A percentile compares a stretch with the other conserved stretches of the same genome.
These are phyloP conservation scores for Actinomortierella wolfii DNA, from an alignment of 371 early-diverging fungal species.

Conservation along the genomic window DNA sequence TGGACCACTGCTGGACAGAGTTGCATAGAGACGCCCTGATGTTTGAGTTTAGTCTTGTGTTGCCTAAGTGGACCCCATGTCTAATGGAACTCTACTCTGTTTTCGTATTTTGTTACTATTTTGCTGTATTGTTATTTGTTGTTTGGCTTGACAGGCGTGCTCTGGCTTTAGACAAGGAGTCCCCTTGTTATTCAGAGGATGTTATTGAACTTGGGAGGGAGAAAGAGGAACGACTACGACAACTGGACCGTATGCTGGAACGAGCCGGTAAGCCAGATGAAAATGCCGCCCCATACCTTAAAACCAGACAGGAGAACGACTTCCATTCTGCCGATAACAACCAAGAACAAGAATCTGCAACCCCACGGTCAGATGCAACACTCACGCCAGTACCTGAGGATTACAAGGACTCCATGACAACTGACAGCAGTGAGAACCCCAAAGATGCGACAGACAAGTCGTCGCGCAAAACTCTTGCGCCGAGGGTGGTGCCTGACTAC, in stretches of 20 bases:
- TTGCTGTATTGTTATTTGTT: too few relatives aligned
- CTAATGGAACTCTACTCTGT: too few relatives aligned
- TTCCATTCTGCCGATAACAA: background rate
- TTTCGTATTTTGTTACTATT: too few relatives aligned
- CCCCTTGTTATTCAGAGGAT: slow-evolving; percentile 17
- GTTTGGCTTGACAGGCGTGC: too few relatives aligned
- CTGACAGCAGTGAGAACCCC: background rate
- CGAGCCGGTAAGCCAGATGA: slow-evolving; percentile 20
- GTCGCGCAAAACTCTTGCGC: background rate
- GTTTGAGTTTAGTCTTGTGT: too few relatives aligned
- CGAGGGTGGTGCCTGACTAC: slow-evolving; percentile 34
- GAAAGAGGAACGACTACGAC: slow-evolving; percentile 12
- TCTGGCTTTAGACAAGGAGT: slow-evolving; percentile 14
- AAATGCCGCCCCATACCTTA: slow-evolving; percentile 15
- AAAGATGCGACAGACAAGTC: background rate
- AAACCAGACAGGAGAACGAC: background rate
- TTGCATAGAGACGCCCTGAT: too few relatives aligned
- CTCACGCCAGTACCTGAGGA: too few relatives aligned
- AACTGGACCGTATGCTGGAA: slow-evolving; percentile 24
- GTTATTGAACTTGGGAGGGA: slow-evolving; percentile 14
- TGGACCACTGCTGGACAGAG: too few relatives aligned
- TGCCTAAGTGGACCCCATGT: too few relatives aligned
- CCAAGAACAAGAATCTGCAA: too few relatives aligned
- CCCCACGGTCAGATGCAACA: too few relatives aligned
- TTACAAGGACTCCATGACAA: too few relatives aligned